Conservation (phyloP, 2,329 filamentous ascomycete genomes). For the Nannizzia gypsea region DNA sequence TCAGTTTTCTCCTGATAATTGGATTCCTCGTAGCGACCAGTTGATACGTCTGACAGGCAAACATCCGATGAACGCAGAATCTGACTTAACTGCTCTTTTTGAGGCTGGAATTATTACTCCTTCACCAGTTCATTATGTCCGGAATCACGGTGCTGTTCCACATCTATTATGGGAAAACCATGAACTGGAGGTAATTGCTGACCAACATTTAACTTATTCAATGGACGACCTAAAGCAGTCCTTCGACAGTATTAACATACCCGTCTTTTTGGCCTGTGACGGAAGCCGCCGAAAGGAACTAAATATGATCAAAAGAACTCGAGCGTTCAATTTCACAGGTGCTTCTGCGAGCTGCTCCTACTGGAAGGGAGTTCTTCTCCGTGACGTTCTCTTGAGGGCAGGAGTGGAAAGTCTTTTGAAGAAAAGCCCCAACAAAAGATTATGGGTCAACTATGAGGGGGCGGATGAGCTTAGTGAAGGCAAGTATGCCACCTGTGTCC, state of each 20-base stretch:
- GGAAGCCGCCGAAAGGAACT: slow-evolving; percentile 43
- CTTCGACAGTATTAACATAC: slow-evolving; percentile 39
- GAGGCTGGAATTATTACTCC: slow-evolving; percentile 41
- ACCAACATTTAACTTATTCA: slow-evolving; percentile 25
- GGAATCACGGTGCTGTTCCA: slow-evolving; percentile 45
- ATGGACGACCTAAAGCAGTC: slow-evolving; percentile 35
- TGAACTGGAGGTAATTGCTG: slow-evolving; percentile 30
- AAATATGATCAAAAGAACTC: slow-evolving; percentile 39
- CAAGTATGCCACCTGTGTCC: slow-evolving; percentile 39
- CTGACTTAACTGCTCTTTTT: slow-evolving; percentile 33
- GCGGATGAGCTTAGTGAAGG: slow-evolving; percentile 38
- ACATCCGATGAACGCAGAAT: slow-evolving; percentile 43
- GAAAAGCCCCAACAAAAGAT: slow-evolving; percentile 15
- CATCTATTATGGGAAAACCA: slow-evolving; percentile 41
- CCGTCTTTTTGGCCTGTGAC: slow-evolving; percentile 39
- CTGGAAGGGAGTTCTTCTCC: slow-evolving; percentile 39
- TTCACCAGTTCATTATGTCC: slow-evolving; percentile 41
- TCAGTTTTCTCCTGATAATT: slow-evolving; percentile 43
- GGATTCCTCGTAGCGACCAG: slow-evolving; percentile 38
- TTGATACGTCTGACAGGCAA: slow-evolving; percentile 43
- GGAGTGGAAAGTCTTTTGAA: slow-evolving; percentile 23
- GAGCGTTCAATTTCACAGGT: slow-evolving; percentile 39
- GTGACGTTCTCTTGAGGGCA: slow-evolving; percentile 35
- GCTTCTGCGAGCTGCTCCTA: slow-evolving; percentile 40
- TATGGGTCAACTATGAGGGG: slow-evolving; percentile 42